Conservation (phyloP, 257 asterid genomes). For the Cynanchum wilfordii region DNA sequence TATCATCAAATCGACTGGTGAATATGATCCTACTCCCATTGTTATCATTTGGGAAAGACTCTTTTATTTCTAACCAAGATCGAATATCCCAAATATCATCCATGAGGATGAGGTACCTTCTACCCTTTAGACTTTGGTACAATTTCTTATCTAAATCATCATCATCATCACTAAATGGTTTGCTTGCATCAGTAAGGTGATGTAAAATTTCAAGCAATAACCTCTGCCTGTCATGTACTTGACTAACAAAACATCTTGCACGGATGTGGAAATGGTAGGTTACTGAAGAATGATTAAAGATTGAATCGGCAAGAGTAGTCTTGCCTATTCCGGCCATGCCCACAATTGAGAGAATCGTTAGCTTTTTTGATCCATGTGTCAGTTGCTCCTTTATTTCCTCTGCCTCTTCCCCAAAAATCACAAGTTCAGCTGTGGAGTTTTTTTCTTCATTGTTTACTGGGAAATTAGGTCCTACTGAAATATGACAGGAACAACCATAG, state of each 20-base stretch:
- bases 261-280: background rate
- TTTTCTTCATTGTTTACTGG: background rate
- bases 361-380: background rate
- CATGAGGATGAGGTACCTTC: background rate
- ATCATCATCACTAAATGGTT: background rate
- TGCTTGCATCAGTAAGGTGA: background rate
- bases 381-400: background rate
- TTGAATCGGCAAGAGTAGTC: background rate
- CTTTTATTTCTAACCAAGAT: background rate
- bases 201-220: background rate
- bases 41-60: background rate
- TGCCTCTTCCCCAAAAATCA: background rate
- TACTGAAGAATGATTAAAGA: background rate
- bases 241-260: background rate
- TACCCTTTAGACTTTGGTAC: slow-evolving; percentile 2
- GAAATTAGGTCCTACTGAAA: background rate
- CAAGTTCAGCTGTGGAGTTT: background rate
- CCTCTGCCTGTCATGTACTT: background rate
- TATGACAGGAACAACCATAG: background rate
- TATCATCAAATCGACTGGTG: slow-evolving; percentile 4
- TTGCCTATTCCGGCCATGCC: background rate
- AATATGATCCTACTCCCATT: background rate
- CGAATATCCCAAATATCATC: slow-evolving; percentile 13
- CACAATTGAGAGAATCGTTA: background rate
- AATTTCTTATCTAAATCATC: background rate